Base-by-base conservation (phyloP, 1,139 yeast species). In the Wickerhamiella pararugosa region DNA sequence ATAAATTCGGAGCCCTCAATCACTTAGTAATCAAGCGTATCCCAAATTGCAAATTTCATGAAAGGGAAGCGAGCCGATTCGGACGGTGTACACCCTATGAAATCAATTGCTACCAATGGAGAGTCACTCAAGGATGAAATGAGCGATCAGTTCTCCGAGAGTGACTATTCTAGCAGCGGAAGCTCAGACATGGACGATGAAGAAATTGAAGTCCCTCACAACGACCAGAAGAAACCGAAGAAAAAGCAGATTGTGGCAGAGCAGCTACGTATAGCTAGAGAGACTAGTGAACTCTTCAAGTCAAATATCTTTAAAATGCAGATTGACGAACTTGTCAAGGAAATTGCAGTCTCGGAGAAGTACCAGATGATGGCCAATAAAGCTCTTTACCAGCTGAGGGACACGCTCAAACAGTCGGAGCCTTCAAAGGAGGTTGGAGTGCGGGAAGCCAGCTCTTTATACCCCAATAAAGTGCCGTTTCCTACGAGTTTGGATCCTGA, bases 271-370 rank as follows among this genome's bases (percentile, higher is more conserved):
- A 70, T 81, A 3, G 95, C 96, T 0, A 70, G 94, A 53, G 96
- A 87, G 58, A 82, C 97, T 0, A 92, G 94, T 0, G 96, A 86
- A 57, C 65, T 87, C 40, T 90, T 87, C 73, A 84, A 86, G 56
- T 84, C 95, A 9, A 87, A 87, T 60, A 84, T 90, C 45, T 87
- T 90, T 73, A 90, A 90, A 60, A 65, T 90, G 45, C 94, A 90
- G 63, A 86, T 87, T 44, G 98, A 87, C 60, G 97, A 87, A 57
- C 67, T 90, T 35, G 65, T 90, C 55, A 73, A 75, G 50, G 96
- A 86, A 59, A 72, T 87, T 37, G 74, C 74, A 51, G 62, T 86
- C 37, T 81, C 81, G 53, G 92, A 82, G 25, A 62, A 72, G 26
- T 77, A 79, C 54, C 71, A 79, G 35, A 61, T 73, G 42, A 67